Base-by-base conservation (phyloP, 1,284 basidiomycete genomes). In the Ganoderma resinaceum region DNA sequence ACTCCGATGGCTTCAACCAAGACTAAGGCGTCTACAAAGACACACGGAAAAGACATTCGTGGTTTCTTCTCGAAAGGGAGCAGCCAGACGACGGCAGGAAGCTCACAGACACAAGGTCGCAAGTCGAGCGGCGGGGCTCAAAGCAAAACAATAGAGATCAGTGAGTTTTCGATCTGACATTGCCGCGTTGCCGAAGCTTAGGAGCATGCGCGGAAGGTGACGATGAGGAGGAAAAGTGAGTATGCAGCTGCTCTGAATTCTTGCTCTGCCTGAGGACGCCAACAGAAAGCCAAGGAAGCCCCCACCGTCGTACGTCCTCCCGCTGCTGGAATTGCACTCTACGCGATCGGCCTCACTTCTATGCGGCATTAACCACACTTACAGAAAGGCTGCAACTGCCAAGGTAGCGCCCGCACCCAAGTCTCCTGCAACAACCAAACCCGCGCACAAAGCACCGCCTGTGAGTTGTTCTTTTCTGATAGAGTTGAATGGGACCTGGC, bases 21-120 rank as follows among this genome's bases (percentile, higher is more conserved):
- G 53, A 18, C 70, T 1, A 78, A 80, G 63, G 62, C 71, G 12
- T 66, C 69, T 9, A 60, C 66, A 3, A 78, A 79, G 64, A 16
- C 73, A 6, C 66, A 76, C n/a, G 84, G 82, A 20, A 81, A 80
- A 71, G 83, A 84, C 66, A 82, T 87, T 18, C 76, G 83, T 26
- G 76, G 82, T 53, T 87, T 87, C 76, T 86, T 86, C 71, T 80
- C 80, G 12, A 70, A 49, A 7, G 63, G 62, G 18, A 67, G 69
- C 37, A 71, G 71, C 29, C 69, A 73, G 46, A 65, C 68, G 29
- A 58, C 72, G 2, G 53, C 68, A 18, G 64, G 66, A 18, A 67
- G 70, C 33, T 72, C 74, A 9, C 63, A 65, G 63, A 31, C 71
- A 16, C 67, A 73, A 55, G 31, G 12, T 9, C 20, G 18, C n/a